These are phyloP conservation scores for Vitis hybrid DNA, from an alignment of 177 flowering plant genomes.

Conservation along the genomic window DNA sequence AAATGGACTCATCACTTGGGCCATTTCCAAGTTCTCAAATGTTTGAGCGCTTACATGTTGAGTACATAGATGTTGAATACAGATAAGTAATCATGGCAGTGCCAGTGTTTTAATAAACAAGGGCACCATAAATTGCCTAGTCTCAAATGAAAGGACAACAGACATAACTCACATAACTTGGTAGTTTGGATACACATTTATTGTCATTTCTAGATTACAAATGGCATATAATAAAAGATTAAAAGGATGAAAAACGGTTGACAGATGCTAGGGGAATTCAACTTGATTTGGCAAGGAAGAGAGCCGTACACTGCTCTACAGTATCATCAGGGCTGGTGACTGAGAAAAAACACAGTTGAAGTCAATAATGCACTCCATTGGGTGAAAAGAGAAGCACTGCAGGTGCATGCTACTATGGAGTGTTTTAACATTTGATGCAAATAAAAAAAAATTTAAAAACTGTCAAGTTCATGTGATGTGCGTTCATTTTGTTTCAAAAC, in stretches of 20 bases:
- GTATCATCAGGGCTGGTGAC: conserved; percentile 92
- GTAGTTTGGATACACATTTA: not conserved
- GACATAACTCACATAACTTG: not conserved
- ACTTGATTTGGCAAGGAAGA: conserved; percentile 51
- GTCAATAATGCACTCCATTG: not conserved
- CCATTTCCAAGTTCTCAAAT: no score
- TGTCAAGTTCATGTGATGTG: not conserved
- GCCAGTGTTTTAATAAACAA: no score
- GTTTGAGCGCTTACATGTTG: no score
- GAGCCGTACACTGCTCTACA: conserved; percentile 55
- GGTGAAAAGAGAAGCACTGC: not conserved
- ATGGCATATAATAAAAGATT: not conserved
- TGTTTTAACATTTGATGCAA: not conserved
- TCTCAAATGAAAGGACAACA: not conserved
- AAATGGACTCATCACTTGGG: no score
- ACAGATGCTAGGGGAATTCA: conserved; percentile 4
- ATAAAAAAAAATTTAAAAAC: not conserved
- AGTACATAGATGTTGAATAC: no score
- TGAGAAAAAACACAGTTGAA: conserved; percentile 25
- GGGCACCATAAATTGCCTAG: no score
- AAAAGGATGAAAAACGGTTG: not conserved
- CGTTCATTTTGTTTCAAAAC: not conserved
- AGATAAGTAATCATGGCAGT: no score
- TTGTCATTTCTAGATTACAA: conserved; percentile 3
- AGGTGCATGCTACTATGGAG: not conserved